Evolutionary conservation across 2,329 filamentous ascomycete species (phyloP).

Genomic region (Talaromyces marneffei): DNA sequence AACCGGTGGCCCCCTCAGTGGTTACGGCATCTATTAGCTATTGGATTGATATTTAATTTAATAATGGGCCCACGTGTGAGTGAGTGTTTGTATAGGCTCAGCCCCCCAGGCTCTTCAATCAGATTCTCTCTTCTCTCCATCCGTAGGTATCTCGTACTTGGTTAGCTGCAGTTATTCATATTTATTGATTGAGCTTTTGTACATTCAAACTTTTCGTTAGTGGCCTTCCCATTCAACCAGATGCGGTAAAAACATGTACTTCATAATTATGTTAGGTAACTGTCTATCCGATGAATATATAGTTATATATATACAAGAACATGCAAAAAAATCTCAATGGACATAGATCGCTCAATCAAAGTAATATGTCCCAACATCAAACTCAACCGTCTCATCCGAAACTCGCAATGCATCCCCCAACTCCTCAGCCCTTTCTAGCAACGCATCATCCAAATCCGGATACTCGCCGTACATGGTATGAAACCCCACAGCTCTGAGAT

Average conservation of each 20-base stretch:
- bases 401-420: background rate
- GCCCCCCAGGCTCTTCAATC: no score
- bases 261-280: background rate
- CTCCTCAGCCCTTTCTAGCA: constrained; percentile 19
- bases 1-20: no score
- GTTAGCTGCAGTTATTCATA: no score
- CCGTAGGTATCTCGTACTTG: no score
- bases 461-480: constrained; percentile 25
- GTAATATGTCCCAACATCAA: constrained; percentile 13
- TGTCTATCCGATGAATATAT: background rate
- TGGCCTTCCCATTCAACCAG: background rate
- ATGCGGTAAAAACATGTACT: background rate
- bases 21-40: no score
- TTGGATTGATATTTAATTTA: no score
- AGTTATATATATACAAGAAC: background rate
- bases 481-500: constrained; percentile 25
- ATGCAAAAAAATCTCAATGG: background rate
- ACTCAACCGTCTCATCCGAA: constrained; percentile 13
- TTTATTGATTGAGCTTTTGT: no score
- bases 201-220: background rate
- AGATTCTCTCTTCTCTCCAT: no score
- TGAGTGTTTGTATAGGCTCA: no score
- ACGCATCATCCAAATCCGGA: constrained; percentile 24
- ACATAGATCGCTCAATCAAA: constrained; percentile 1
- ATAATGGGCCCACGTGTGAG: no score